Percentiles rank a stretch among this genome's conserved stretches.
phyloP scores from a whole-genome alignment of 352 stramenopile species.

The Phytophthora multivora region DNA sequence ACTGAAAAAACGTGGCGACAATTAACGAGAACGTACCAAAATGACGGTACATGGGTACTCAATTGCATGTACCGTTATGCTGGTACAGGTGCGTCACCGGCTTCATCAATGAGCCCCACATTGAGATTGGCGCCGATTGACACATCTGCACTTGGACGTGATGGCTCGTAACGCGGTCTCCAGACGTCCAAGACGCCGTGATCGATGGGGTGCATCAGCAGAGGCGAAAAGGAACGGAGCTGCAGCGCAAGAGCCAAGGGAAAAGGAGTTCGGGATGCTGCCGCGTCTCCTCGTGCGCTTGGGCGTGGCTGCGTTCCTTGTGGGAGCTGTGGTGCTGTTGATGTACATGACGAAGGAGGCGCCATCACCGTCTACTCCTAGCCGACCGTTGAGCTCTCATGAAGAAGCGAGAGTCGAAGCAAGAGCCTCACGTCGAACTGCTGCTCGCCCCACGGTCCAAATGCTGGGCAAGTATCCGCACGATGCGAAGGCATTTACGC shows the following conservation, averaged over 20 bases:
- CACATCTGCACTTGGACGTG: constrained; percentile 6
- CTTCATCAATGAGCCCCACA: constrained; percentile 2
- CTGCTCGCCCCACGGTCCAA: constrained; percentile 43
- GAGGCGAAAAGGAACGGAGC: constrained; percentile 10
- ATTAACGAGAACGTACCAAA: background rate
- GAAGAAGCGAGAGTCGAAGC: constrained; percentile 27
- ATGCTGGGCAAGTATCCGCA: constrained; percentile 80
- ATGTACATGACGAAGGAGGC: constrained; percentile 14
- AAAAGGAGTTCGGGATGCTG: constrained; percentile 28
- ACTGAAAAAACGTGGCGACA: constrained; percentile 17
- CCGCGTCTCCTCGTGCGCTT: constrained; percentile 42
- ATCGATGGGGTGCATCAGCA: constrained; percentile 6
- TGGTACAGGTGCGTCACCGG: constrained; percentile 9
- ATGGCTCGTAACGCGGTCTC: constrained; percentile 36
- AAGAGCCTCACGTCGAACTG: constrained; percentile 8
- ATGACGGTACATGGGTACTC: background rate
- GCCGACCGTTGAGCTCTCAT: constrained; percentile 3
- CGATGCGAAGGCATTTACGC: constrained; percentile 85
- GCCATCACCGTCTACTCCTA: constrained; percentile 2
- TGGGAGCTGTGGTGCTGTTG: constrained; percentile 29
- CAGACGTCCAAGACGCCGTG: constrained; percentile 14
- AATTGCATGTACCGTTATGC: constrained; percentile 9
- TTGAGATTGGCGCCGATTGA: constrained; percentile 8
- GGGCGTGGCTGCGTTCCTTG: constrained; percentile 28
- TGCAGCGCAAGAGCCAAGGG: constrained; percentile 3